A percentile compares a stretch with the other conserved stretches of the same genome.
phyloP scores from a whole-genome alignment of 306 rosid genomes.

The Cicer pinnatifidum region DNA sequence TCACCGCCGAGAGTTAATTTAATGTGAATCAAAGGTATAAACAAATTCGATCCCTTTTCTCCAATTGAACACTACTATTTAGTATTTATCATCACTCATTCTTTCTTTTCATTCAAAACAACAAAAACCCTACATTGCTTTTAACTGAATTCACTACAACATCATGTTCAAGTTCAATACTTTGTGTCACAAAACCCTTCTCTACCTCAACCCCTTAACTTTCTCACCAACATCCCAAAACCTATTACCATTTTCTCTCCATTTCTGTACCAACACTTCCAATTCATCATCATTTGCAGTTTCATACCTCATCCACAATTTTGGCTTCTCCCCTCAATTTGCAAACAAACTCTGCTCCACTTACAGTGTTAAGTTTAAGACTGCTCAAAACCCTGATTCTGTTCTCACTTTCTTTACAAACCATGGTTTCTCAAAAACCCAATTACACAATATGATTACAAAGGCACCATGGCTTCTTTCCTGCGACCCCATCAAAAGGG shows the following conservation, averaged over 20 bases:
- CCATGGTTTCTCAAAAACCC: neutral
- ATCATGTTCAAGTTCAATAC: too few relatives aligned
- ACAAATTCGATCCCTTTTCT: too few relatives aligned
- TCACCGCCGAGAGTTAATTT: too few relatives aligned
- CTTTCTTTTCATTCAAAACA: too few relatives aligned
- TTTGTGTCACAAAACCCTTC: neutral
- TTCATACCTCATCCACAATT: neutral
- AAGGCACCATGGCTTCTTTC: neutral
- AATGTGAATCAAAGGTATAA: too few relatives aligned
- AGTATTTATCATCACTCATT: too few relatives aligned
- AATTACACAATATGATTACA: too few relatives aligned
- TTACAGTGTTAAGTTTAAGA: neutral
- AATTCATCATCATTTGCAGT: neutral
- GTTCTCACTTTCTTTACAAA: neutral
- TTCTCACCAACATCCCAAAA: neutral
- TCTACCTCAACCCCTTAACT: neutral
- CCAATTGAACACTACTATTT: too few relatives aligned
- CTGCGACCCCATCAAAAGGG: neutral
- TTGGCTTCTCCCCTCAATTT: neutral
- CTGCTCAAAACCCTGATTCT: neutral
- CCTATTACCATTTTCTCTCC: neutral
- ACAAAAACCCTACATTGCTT: too few relatives aligned
- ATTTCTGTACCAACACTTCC: neutral
- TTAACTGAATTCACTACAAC: too few relatives aligned
- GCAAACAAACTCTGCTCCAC: constrained; percentile 1